These are phyloP conservation scores for Gentiana macrophylla DNA, from an alignment of 257 asterid genomes.

Conservation along the genomic window DNA sequence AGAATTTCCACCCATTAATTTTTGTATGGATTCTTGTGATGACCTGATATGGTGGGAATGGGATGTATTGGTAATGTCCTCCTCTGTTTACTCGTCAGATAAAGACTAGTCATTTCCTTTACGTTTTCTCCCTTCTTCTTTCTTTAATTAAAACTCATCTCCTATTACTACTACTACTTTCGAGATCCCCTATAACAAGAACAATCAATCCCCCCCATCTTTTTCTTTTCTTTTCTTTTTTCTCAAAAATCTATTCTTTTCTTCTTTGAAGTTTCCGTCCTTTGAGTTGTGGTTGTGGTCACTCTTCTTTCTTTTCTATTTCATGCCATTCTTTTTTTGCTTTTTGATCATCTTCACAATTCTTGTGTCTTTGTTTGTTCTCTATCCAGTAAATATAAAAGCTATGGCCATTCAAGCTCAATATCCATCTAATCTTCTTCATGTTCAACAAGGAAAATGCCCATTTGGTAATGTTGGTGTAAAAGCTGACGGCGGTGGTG, in stretches of 20 bases:
- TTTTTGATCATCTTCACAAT: conserved; percentile 15
- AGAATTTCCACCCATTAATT: too few species aligned
- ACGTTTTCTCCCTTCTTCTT: too few species aligned
- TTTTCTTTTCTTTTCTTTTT: background rate
- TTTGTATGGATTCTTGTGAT: too few species aligned
- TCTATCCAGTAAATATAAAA: background rate
- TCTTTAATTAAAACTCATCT: too few species aligned
- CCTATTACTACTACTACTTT: too few species aligned
- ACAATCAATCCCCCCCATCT: background rate
- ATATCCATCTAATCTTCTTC: conserved; percentile 16
- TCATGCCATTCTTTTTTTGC: conserved; percentile 26
- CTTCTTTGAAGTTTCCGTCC: background rate
- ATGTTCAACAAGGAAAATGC: conserved; percentile 22
- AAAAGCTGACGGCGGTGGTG: conserved; percentile 7
- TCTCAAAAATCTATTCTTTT: background rate
- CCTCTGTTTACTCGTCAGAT: too few species aligned
- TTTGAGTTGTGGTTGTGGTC: background rate
- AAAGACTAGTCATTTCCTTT: too few species aligned
- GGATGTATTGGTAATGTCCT: too few species aligned
- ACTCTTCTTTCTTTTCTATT: background rate
- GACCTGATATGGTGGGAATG: too few species aligned
- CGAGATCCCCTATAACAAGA: too few species aligned
- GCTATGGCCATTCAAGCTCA: conserved; percentile 49
- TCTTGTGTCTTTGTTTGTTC: background rate
- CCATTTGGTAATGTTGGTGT: conserved; percentile 16